Percentiles rank a stretch among this genome's conserved stretches.
Evolutionary conservation across 2,329 filamentous ascomycete species (phyloP).

Genomic region (Lasiodiplodia gonubiensis): DNA sequence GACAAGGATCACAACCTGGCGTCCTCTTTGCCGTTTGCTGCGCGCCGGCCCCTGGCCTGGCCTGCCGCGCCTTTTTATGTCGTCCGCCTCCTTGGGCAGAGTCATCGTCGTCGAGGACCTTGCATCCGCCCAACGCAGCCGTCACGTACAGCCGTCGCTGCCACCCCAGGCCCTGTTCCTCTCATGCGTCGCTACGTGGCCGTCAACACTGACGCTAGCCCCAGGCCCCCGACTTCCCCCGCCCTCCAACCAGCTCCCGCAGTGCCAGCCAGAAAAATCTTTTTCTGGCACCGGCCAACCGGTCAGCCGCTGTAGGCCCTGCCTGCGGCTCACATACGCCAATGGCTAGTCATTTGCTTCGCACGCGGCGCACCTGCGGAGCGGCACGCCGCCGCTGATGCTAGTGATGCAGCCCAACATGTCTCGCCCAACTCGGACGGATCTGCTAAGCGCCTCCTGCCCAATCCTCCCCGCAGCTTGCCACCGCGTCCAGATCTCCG

Average conservation of each 20-base stretch:
- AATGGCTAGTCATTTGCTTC: neutral
- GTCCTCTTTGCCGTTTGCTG: neutral
- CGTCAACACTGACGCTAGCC: conserved; percentile 19
- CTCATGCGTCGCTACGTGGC: conserved; percentile 26
- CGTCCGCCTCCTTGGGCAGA: conserved; percentile 2
- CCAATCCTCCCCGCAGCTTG: conserved; percentile 10
- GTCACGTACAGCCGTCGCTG: neutral
- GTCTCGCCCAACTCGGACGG: conserved; percentile 11
- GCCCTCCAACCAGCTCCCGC: conserved; percentile 16
- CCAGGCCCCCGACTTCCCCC: conserved; percentile 18
- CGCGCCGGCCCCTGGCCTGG: neutral
- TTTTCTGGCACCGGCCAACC: conserved; percentile 21
- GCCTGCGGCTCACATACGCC: conserved; percentile 23
- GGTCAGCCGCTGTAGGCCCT: conserved; percentile 23
- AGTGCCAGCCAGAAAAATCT: conserved; percentile 20
- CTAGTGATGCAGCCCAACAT: conserved; percentile 26
- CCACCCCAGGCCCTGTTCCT: conserved; percentile 9
- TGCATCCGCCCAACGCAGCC: conserved; percentile 1
- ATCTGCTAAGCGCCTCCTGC: conserved; percentile 17
- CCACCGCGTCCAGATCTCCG: conserved; percentile 14
- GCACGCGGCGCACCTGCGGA: conserved; percentile 5
- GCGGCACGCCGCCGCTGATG: conserved; percentile 23
- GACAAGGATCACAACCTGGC: conserved; percentile 10
- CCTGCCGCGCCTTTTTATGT: conserved; percentile 4
- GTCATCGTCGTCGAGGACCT: neutral